Evolutionary conservation across 2,329 filamentous ascomycete species (phyloP).

Genomic region (Coccinonectria pachysandricola): DNA sequence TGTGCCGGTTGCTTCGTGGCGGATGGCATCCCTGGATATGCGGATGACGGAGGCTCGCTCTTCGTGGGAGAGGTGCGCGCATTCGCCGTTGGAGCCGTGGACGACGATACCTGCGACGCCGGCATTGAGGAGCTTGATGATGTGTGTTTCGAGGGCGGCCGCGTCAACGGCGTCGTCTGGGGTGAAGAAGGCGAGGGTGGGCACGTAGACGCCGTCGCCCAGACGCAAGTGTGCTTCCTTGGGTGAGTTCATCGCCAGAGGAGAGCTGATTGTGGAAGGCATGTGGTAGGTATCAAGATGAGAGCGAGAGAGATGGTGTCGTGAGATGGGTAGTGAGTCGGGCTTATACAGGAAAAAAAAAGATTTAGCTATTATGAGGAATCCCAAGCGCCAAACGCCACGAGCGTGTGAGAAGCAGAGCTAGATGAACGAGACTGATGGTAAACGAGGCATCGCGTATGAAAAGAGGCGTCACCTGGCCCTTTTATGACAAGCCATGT

Average conservation of each 20-base stretch:
- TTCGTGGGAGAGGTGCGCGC: conserved; percentile 62
- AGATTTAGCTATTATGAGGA: too few species aligned
- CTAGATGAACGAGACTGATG: too few species aligned
- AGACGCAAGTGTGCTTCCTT: conserved; percentile 17
- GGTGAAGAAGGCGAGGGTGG: conserved; percentile 28
- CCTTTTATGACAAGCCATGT: conserved; percentile 16
- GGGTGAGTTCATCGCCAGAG: conserved; percentile 16
- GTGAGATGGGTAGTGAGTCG: conserved; percentile 4
- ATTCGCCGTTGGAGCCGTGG: conserved; percentile 77
- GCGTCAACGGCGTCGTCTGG: conserved; percentile 24
- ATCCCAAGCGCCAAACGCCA: too few species aligned
- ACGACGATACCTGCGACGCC: conserved; percentile 68
- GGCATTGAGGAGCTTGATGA: conserved; percentile 43
- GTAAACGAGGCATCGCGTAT: too few species aligned
- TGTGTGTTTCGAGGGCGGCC: conserved; percentile 22
- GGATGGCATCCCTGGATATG: conserved; percentile 35
- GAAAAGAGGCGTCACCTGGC: conserved; percentile 15
- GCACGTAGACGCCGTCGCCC: conserved; percentile 26
- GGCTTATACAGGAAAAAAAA: too few species aligned
- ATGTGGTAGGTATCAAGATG: conserved; percentile 4
- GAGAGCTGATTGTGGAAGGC: conserved; percentile 15
- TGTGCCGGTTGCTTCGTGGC: conserved; percentile 13
- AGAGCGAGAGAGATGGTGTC: conserved; percentile 1
- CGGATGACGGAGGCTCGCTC: conserved; percentile 59
- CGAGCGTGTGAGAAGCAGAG: too few species aligned